Evolutionary conservation across 1,284 basidiomycete species (phyloP).

Genomic region (Agaricales sp.): DNA sequence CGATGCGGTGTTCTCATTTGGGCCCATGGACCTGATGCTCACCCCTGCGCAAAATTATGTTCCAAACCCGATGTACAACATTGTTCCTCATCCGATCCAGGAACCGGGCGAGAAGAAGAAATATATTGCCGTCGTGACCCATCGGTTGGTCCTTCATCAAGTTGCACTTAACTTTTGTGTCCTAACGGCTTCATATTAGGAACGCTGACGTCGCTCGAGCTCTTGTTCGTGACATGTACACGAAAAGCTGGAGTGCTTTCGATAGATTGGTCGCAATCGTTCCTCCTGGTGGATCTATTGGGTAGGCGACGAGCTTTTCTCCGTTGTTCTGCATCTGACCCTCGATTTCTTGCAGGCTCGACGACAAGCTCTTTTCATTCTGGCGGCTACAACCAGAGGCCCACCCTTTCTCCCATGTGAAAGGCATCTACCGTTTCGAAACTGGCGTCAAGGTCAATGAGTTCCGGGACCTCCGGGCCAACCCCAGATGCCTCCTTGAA

Average conservation of each 20-base stretch:
- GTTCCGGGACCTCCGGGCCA: constrained; percentile 75
- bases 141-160: constrained; percentile 39
- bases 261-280: constrained; percentile 77
- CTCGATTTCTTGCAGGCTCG: constrained; percentile 40
- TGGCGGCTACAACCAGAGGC: constrained; percentile 75
- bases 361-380: constrained; percentile 81
- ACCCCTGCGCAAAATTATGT: constrained; percentile 62
- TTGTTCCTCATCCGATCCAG: constrained; percentile 71
- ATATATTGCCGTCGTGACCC: constrained; percentile 59
- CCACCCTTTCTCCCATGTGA: constrained; percentile 62
- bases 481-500: constrained; percentile 74
- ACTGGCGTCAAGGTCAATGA: constrained; percentile 77
- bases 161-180: constrained; percentile 1
- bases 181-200: constrained; percentile 22
- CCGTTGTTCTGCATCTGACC: constrained; percentile 3
- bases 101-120: constrained; percentile 59
- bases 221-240: constrained; percentile 79
- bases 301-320: constrained; percentile 33
- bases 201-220: constrained; percentile 79
- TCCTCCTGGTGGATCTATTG: constrained; percentile 77
- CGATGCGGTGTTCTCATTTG: constrained; percentile 65
- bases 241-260: constrained; percentile 83
- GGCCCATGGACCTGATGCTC: constrained; percentile 68
- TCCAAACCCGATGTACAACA: constrained; percentile 57
- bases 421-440: constrained; percentile 81